phyloP scores from a whole-genome alignment of 2,329 filamentous ascomycete species.

The Meredithiella fracta region DNA sequence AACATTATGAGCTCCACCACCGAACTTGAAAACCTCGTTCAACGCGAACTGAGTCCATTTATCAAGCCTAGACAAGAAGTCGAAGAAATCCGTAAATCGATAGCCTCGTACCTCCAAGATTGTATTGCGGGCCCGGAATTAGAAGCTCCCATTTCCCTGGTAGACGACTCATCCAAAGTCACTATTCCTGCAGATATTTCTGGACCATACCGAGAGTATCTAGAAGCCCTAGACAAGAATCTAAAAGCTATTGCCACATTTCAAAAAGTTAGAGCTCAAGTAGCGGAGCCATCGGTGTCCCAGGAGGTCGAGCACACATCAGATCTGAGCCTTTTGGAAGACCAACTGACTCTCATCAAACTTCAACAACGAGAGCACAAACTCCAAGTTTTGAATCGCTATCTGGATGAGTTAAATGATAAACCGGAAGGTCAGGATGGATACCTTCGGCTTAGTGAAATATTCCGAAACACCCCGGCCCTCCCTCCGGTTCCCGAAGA shows the following conservation, averaged over 20 bases:
- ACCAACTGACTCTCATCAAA: conserved; percentile 34
- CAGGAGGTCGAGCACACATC: neutral
- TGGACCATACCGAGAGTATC: conserved; percentile 37
- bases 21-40: neutral
- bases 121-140: conserved; percentile 11
- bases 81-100: conserved; percentile 36
- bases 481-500: conserved; percentile 36
- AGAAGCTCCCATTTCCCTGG: conserved; percentile 9
- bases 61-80: conserved; percentile 42
- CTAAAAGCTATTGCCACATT: conserved; percentile 34
- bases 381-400: conserved; percentile 33
- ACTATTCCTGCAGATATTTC: conserved; percentile 23
- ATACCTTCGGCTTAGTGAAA: conserved; percentile 32
- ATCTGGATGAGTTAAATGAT: conserved; percentile 33
- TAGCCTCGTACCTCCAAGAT: conserved; percentile 34
- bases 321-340: conserved; percentile 22
- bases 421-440: conserved; percentile 35
- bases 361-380: conserved; percentile 35
- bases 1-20: conserved; percentile 6
- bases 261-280: conserved; percentile 19
- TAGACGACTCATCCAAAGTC: conserved; percentile 13
- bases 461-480: conserved; percentile 28
- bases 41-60: conserved; percentile 29
- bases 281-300: neutral
- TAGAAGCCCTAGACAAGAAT: conserved; percentile 37